A percentile compares a stretch with the other conserved stretches of the same genome.
Conservation (phyloP, 1,139 yeast species). For the Suhomyces panamericanus region DNA sequence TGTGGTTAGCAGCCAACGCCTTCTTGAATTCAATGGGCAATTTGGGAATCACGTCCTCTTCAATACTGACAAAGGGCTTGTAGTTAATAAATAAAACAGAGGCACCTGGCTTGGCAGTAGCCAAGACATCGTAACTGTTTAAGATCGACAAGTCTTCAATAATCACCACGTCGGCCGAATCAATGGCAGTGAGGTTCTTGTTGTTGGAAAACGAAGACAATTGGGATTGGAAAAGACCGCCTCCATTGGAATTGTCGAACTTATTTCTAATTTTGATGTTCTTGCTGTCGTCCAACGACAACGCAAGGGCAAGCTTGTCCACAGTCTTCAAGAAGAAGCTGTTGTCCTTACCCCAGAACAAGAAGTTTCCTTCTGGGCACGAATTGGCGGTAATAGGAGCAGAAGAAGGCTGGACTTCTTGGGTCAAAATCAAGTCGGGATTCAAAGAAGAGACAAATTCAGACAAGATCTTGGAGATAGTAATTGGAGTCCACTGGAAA, state of each 20-base stretch:
- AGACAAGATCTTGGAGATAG: slow-evolving; percentile 49
- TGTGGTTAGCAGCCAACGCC: slow-evolving; percentile 53
- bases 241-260: slow-evolving; percentile 76
- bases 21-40: slow-evolving; percentile 57
- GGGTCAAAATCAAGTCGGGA: slow-evolving; percentile 24
- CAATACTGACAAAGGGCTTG: slow-evolving; percentile 40
- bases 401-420: slow-evolving; percentile 2
- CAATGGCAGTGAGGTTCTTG: slow-evolving; percentile 34
- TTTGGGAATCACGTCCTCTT: slow-evolving; percentile 47
- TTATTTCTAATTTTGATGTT: slow-evolving; percentile 58
- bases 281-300: slow-evolving; percentile 64
- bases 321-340: slow-evolving; percentile 57
- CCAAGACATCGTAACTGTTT: slow-evolving; percentile 57
- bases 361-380: slow-evolving; percentile 50
- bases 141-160: slow-evolving; percentile 61
- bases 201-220: slow-evolving; percentile 42
- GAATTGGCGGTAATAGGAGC: slow-evolving; percentile 36
- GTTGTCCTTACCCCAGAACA: slow-evolving; percentile 71
- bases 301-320: slow-evolving; percentile 66
- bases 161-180: slow-evolving; percentile 61
- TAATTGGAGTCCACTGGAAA: slow-evolving; percentile 58
- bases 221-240: slow-evolving; percentile 83
- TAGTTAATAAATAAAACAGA: slow-evolving; percentile 51
- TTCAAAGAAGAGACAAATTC: slow-evolving; percentile 43
- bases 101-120: slow-evolving; percentile 59